Percentiles rank a stretch among this genome's conserved stretches.
phyloP scores from a whole-genome alignment of 306 rosid species.

The Corylus americana region DNA sequence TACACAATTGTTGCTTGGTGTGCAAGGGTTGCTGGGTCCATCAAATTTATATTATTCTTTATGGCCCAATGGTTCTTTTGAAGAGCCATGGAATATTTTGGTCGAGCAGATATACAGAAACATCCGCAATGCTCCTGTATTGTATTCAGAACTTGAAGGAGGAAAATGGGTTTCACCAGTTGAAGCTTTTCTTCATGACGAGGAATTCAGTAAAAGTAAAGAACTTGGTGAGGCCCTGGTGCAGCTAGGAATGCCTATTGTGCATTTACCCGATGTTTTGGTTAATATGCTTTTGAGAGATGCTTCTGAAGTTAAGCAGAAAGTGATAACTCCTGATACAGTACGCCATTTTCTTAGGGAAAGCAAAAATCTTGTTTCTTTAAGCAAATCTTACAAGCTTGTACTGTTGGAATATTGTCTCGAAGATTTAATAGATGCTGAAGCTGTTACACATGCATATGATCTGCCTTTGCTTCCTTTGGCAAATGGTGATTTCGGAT shows the following conservation, averaged over 20 bases:
- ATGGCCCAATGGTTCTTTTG: slow-evolving; percentile 92
- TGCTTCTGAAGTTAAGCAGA: slow-evolving; percentile 51
- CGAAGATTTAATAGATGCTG: slow-evolving; percentile 89
- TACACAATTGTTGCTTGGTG: slow-evolving; percentile 67
- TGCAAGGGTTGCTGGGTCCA: slow-evolving; percentile 65
- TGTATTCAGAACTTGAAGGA: slow-evolving; percentile 73
- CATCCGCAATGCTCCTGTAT: slow-evolving; percentile 55
- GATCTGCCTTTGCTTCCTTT: slow-evolving; percentile 81
- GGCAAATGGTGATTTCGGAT: slow-evolving; percentile 86
- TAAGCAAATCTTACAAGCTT: slow-evolving; percentile 65
- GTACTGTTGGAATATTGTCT: slow-evolving; percentile 88
- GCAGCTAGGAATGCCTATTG: slow-evolving; percentile 85
- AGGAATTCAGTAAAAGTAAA: slow-evolving; percentile 59
- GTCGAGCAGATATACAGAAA: slow-evolving; percentile 74
- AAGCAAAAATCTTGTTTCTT: slow-evolving; percentile 40
- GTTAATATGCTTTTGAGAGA: slow-evolving; percentile 69
- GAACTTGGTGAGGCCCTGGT: slow-evolving; percentile 80
- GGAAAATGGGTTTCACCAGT: slow-evolving; percentile 90
- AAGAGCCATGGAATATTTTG: slow-evolving; percentile 91
- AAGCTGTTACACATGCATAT: slow-evolving; percentile 71
- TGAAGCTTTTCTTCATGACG: slow-evolving; percentile 86
- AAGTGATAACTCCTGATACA: slow-evolving; percentile 76
- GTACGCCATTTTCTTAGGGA: slow-evolving; percentile 83
- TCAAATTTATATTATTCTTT: slow-evolving; percentile 65
- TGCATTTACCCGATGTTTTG: slow-evolving; percentile 64